Conservation (phyloP, 208 protist genomes). For the Trypanosoma vivax region DNA sequence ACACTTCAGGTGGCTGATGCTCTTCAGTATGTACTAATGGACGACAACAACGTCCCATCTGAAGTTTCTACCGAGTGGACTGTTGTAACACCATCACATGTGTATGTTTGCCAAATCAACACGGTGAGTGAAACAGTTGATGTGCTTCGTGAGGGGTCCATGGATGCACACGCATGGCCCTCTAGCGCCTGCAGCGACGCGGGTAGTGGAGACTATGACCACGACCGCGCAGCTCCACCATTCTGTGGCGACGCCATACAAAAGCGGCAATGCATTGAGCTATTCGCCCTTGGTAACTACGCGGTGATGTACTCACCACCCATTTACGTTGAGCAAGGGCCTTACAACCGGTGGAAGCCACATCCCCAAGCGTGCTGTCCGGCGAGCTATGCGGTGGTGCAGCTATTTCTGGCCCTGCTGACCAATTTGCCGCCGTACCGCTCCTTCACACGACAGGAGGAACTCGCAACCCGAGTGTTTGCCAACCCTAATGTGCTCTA, state of each 20-base stretch:
- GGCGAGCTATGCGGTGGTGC: conserved; percentile 44
- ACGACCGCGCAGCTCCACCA: conserved; percentile 2
- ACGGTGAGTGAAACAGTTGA: neutral
- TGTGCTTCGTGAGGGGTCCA: neutral
- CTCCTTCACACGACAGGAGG: conserved; percentile 17
- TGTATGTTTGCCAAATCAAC: conserved; percentile 31
- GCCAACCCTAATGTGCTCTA: neutral
- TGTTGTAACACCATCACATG: conserved; percentile 43
- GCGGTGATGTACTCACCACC: conserved; percentile 30
- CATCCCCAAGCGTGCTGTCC: conserved; percentile 47
- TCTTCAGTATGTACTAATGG: conserved; percentile 65
- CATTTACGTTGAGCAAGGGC: conserved; percentile 22
- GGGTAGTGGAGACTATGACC: neutral
- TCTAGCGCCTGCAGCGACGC: neutral
- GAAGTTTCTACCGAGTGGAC: conserved; percentile 37
- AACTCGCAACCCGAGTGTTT: conserved; percentile 6
- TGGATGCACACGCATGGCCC: neutral
- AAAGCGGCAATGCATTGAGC: conserved; percentile 6
- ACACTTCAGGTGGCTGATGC: conserved; percentile 48
- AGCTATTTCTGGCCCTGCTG: conserved; percentile 50
- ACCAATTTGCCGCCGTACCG: conserved; percentile 45
- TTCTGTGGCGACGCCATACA: neutral
- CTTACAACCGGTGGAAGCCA: conserved; percentile 51
- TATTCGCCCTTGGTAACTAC: conserved; percentile 6
- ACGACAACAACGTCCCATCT: conserved; percentile 34